phyloP scores from a whole-genome alignment of 805 yeast genomes.

The Starmera pachycereana region DNA sequence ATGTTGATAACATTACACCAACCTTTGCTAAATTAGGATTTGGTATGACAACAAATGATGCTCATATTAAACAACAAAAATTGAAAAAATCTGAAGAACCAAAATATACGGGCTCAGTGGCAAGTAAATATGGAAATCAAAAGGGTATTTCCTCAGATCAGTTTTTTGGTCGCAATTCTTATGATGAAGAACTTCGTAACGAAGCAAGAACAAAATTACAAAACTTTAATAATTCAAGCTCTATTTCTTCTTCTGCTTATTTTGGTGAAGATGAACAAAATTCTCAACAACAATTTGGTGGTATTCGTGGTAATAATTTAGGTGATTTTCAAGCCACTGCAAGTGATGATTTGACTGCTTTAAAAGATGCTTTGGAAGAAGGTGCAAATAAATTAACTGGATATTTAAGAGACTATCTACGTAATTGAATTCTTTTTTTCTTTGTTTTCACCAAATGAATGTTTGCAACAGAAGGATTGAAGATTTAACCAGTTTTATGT shows the following conservation, averaged over 20 bases:
- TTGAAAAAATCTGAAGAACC: conserved; percentile 41
- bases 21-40: conserved; percentile 78
- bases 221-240: conserved; percentile 74
- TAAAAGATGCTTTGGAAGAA: conserved; percentile 86
- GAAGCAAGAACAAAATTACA: conserved; percentile 81
- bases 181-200: conserved; percentile 63
- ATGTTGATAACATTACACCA: conserved; percentile 45
- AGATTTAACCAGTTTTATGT: no score
- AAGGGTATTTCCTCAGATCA: conserved; percentile 96
- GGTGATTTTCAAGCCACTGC: conserved; percentile 65
- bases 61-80: conserved; percentile 33
- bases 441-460: no score
- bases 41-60: conserved; percentile 71
- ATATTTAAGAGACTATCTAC: conserved; percentile 76
- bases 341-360: conserved; percentile 80
- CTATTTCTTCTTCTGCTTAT: conserved; percentile 87
- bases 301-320: conserved; percentile 32
- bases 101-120: conserved; percentile 65
- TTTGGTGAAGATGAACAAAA: conserved; percentile 74
- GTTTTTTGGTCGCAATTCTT: conserved; percentile 79
- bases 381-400: conserved; percentile 88
- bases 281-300: conserved; percentile 15
- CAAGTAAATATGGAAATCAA: conserved; percentile 72
- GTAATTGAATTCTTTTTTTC: conserved; percentile 20
- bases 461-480: no score